Conservation (phyloP, 2,329 filamentous ascomycete genomes). For the Claviceps citrina region DNA sequence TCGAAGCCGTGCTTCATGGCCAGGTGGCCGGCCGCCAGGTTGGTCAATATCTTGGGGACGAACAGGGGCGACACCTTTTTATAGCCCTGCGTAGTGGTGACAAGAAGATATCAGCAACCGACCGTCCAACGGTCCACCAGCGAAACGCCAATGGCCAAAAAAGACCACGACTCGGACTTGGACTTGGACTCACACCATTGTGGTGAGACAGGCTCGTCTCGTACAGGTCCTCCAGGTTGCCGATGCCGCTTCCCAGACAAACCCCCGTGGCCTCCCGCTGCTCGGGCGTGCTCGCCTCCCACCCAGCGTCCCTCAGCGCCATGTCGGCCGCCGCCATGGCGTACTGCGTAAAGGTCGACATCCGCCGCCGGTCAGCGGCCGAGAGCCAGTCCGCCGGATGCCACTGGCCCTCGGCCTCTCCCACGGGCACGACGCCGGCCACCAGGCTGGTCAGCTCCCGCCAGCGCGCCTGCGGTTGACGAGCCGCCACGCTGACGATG, state of each 20-base stretch:
- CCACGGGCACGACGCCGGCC: constrained; percentile 60
- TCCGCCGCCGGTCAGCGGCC: constrained; percentile 49
- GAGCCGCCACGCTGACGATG: constrained; percentile 54
- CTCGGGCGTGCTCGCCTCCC: constrained; percentile 45
- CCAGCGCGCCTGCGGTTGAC: constrained; percentile 44
- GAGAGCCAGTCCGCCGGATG: constrained; percentile 37
- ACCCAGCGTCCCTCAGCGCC: constrained; percentile 69
- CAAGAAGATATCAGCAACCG: too few relatives aligned
- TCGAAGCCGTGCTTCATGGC: constrained; percentile 83
- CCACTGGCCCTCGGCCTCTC: constrained; percentile 30
- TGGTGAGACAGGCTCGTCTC: constrained; percentile 65
- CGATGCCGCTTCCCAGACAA: constrained; percentile 88
- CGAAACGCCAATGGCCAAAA: too few relatives aligned
- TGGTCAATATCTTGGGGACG: constrained; percentile 83
- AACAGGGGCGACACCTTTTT: constrained; percentile 87
- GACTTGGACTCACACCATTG: constrained; percentile 47
- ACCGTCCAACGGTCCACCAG: too few relatives aligned
- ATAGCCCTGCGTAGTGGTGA: too few relatives aligned
- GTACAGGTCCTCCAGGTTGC: constrained; percentile 83
- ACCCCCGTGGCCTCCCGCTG: constrained; percentile 70
- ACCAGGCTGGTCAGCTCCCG: constrained; percentile 66
- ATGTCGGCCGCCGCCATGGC: constrained; percentile 75
- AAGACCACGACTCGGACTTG: too few relatives aligned
- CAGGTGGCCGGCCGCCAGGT: constrained; percentile 85
- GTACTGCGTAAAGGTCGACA: constrained; percentile 87